Percentiles rank a stretch among this genome's conserved stretches.
phyloP scores from a whole-genome alignment of 1,139 yeast genomes.

The Blastobotrys capitulatus region DNA sequence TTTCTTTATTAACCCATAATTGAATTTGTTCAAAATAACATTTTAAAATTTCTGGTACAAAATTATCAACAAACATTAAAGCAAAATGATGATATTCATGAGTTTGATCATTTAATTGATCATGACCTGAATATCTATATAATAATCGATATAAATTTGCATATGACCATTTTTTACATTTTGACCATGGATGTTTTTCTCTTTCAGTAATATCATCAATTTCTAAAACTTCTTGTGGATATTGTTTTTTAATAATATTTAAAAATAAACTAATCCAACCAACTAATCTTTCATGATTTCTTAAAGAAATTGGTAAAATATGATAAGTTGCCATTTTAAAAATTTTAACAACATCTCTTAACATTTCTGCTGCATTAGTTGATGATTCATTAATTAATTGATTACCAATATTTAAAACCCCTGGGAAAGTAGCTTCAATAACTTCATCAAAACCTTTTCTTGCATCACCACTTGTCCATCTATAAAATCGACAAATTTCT shows the following conservation, averaged over 20 bases:
- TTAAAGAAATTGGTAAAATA: constrained; percentile 70
- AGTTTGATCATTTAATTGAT: constrained; percentile 29
- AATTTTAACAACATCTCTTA: constrained; percentile 67
- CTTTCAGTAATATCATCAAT: constrained; percentile 45
- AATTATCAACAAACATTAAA: constrained; percentile 36
- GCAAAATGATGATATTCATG: constrained; percentile 33
- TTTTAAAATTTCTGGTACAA: constrained; percentile 68
- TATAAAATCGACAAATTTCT: constrained; percentile 67
- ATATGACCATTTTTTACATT: constrained; percentile 87
- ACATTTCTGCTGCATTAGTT: constrained; percentile 60
- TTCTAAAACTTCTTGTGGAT: constrained; percentile 47
- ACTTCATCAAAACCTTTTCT: constrained; percentile 58
- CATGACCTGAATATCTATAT: constrained; percentile 57
- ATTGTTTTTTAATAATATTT: constrained; percentile 53
- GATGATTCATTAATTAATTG: constrained; percentile 44
- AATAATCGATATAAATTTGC: constrained; percentile 75
- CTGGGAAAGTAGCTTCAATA: constrained; percentile 62
- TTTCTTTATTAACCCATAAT: constrained; percentile 57
- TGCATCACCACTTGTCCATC: constrained; percentile 66
- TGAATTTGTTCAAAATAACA: constrained; percentile 63
- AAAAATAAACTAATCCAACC: constrained; percentile 81
- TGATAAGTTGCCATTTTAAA: constrained; percentile 75
- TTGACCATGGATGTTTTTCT: constrained; percentile 52
- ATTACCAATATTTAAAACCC: constrained; percentile 60
- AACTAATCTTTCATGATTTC: constrained; percentile 49